Evolutionary conservation across 768 basidiomycete species (phyloP).

Genomic region (Amanita pallidorosea): DNA sequence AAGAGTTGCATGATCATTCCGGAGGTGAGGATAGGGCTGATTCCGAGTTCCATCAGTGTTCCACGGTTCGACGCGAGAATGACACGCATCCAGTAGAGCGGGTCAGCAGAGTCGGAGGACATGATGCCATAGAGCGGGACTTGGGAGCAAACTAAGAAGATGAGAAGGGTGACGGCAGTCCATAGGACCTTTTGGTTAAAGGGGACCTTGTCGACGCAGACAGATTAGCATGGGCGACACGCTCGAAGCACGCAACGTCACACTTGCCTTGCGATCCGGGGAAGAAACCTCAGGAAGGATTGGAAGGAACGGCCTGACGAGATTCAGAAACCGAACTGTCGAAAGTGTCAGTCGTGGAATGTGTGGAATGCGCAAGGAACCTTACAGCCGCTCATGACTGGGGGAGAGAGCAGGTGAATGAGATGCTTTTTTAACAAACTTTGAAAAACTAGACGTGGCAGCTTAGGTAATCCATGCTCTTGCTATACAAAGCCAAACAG

Average conservation of each 20-base stretch:
- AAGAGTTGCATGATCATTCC: conserved; percentile 99
- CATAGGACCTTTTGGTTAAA: conserved; percentile 99
- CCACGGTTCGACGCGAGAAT: conserved; percentile 98
- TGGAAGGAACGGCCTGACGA: conserved; percentile 95
- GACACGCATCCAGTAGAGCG: conserved; percentile 99
- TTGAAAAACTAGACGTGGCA: conserved; percentile 29
- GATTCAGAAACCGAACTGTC: conserved; percentile 91
- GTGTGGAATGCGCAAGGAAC: conserved; percentile 11
- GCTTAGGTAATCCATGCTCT: conserved; percentile 18
- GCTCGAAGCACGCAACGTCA: conserved; percentile 2
- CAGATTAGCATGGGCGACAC: conserved; percentile 1
- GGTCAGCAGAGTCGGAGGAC: conserved; percentile 98
- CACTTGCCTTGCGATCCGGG: conserved; percentile 86
- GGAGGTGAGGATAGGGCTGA: conserved; percentile 93
- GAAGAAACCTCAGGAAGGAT: conserved; percentile 96
- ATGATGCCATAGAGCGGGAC: conserved; percentile 99
- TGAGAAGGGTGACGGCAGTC: conserved; percentile 98
- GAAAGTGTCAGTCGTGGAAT: conserved; percentile 4
- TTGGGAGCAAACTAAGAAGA: conserved; percentile 99
- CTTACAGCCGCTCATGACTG: conserved; percentile 75
- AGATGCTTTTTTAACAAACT: conserved; percentile 5
- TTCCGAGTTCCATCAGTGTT: conserved; percentile 98
- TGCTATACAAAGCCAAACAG: background rate
- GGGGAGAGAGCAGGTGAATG: conserved; percentile 12
- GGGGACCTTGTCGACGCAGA: conserved; percentile 52